Percentiles rank a stretch among this genome's conserved stretches.
These are phyloP conservation scores for Theobroma cacao DNA, from an alignment of 345 rosid species.

Conservation along the genomic window DNA sequence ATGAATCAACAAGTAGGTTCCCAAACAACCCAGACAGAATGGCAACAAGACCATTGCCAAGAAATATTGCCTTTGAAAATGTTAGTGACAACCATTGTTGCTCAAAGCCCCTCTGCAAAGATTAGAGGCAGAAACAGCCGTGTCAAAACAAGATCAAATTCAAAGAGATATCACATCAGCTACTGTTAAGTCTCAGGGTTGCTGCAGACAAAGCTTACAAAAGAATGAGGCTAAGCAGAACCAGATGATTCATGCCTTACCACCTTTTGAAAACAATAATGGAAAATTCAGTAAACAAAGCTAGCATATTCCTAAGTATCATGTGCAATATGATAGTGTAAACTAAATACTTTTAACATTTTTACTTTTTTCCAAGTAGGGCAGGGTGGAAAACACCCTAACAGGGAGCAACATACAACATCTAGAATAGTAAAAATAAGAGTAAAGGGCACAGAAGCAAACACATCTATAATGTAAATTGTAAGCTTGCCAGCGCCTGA, in stretches of 20 bases:
- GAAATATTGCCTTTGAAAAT: conserved; percentile 91
- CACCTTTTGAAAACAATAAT: not conserved
- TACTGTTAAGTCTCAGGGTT: too few relatives aligned
- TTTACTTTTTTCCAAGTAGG: not conserved
- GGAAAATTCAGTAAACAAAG: not conserved
- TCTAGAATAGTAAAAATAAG: not conserved
- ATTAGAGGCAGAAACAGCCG: conserved; percentile 5
- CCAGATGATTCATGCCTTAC: not conserved
- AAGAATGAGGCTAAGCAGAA: not conserved
- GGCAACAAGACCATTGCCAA: conserved; percentile 93
- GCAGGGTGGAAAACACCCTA: not conserved
- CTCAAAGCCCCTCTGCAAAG: conserved; percentile 78
- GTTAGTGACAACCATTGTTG: conserved; percentile 90
- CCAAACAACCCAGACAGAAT: conserved; percentile 84
- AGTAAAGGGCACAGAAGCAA: not conserved
- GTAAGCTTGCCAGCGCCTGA: not conserved
- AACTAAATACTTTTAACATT: not conserved
- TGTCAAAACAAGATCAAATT: not conserved
- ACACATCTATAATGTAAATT: not conserved
- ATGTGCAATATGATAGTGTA: not conserved
- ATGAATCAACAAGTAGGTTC: conserved; percentile 70
- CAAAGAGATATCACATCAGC: not conserved
- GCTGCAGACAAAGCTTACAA: not conserved
- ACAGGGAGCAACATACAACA: not conserved
- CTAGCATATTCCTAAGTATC: not conserved